Evolutionary conservation across 2,329 filamentous ascomycete species (phyloP).

Genomic region (Cryphonectria nitschkei): DNA sequence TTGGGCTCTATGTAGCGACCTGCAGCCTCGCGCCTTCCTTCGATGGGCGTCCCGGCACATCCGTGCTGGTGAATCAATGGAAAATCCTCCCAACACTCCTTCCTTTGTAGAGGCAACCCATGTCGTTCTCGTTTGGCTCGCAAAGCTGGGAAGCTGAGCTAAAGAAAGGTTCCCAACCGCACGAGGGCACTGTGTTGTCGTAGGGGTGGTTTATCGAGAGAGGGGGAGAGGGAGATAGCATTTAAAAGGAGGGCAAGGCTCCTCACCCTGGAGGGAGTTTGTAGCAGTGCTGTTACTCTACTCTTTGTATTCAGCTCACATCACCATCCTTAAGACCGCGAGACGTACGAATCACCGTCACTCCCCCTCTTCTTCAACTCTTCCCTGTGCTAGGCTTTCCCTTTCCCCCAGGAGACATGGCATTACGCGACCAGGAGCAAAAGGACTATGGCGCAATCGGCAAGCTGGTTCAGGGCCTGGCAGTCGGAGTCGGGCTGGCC

Average conservation of each 20-base stretch:
- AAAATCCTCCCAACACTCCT: background rate
- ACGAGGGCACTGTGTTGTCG: background rate
- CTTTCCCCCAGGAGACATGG: background rate
- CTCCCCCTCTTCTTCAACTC: background rate
- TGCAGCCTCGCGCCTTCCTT: background rate
- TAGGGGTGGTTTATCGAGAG: background rate
- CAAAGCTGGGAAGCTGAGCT: background rate
- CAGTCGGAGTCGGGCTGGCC: slow-evolving; percentile 29
- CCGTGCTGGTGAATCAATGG: background rate
- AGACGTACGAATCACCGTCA: too few relatives aligned
- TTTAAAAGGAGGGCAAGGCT: background rate
- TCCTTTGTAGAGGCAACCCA: background rate
- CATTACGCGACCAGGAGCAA: background rate
- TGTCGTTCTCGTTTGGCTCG: background rate
- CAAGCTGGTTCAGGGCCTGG: slow-evolving; percentile 27
- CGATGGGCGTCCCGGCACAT: background rate
- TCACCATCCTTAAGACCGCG: background rate
- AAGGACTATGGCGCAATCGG: slow-evolving; percentile 10
- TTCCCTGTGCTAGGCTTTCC: background rate
- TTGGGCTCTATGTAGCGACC: background rate
- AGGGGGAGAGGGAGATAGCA: background rate
- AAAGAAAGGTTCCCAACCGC: background rate
- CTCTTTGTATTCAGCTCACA: background rate
- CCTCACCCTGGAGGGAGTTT: background rate
- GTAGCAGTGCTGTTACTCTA: background rate